Percentiles rank a stretch among this genome's conserved stretches.
Evolutionary conservation across 768 basidiomycete species (phyloP).

Genomic region (Scleroderma bovista): DNA sequence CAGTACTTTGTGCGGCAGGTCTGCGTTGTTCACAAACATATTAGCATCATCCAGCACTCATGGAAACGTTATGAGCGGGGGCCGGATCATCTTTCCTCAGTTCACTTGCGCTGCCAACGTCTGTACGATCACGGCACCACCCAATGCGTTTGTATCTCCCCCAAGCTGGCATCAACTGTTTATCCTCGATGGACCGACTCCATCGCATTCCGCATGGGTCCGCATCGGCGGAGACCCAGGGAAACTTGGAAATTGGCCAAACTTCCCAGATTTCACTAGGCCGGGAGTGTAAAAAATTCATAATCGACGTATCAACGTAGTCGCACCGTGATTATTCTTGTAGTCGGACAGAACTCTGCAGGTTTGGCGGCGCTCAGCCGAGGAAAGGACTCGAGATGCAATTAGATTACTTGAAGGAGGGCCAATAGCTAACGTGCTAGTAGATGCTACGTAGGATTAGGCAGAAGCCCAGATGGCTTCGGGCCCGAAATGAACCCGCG

Average conservation of each 20-base stretch:
- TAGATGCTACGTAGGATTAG: too few relatives aligned
- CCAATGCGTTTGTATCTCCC: slow-evolving; percentile 59
- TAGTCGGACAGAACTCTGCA: too few relatives aligned
- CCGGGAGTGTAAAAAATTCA: slow-evolving; percentile 50
- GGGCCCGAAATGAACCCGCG: too few relatives aligned
- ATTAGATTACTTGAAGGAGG: too few relatives aligned
- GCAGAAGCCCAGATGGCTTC: too few relatives aligned
- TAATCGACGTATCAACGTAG: too few relatives aligned
- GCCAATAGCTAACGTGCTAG: too few relatives aligned
- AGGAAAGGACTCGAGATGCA: too few relatives aligned
- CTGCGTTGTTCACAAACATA: slow-evolving; percentile 4
- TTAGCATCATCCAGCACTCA: slow-evolving; percentile 70
- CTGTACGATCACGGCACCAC: slow-evolving; percentile 76
- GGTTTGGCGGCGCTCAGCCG: too few relatives aligned
- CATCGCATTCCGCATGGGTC: slow-evolving; percentile 69
- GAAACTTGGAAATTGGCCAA: slow-evolving; percentile 67
- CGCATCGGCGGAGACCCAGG: slow-evolving; percentile 79
- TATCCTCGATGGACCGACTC: slow-evolving; percentile 73
- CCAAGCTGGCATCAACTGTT: slow-evolving; percentile 78
- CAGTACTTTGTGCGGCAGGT: neutral
- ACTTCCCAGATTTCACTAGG: slow-evolving; percentile 57
- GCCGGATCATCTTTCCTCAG: slow-evolving; percentile 65
- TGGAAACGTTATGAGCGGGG: slow-evolving; percentile 68
- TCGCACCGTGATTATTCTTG: neutral
- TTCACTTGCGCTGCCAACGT: slow-evolving; percentile 64